These are phyloP conservation scores for Neurospora sp. DNA, from an alignment of 2,329 filamentous ascomycete species.

Conservation along the genomic window DNA sequence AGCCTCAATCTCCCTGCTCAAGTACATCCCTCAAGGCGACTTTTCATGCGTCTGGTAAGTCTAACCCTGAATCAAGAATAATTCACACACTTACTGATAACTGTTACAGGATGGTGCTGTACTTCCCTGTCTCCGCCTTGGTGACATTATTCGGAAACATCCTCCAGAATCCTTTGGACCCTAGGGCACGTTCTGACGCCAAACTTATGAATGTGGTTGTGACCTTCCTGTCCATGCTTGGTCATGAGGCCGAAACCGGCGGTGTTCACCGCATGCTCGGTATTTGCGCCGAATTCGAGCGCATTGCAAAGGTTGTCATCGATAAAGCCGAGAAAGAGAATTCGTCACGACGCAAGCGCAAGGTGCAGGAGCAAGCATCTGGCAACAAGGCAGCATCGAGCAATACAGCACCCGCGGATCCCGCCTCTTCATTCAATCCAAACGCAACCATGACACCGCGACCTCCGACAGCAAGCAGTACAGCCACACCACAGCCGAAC, in stretches of 20 bases:
- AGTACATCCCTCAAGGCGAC: conserved; percentile 93
- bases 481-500: conserved; percentile 21
- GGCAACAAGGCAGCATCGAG: conserved; percentile 17
- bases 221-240: conserved; percentile 79
- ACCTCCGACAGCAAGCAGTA: conserved; percentile 20
- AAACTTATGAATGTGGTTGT: conserved; percentile 90
- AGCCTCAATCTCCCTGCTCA: conserved; percentile 86
- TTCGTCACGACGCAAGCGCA: conserved; percentile 72
- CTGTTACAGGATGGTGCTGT: conserved; percentile 65
- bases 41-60: conserved; percentile 89
- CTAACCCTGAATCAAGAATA: not conserved
- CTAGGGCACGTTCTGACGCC: conserved; percentile 77
- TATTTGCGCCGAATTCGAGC: conserved; percentile 91
- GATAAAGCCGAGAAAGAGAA: conserved; percentile 86
- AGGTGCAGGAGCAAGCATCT: conserved; percentile 47
- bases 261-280: conserved; percentile 90
- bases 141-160: conserved; percentile 96
- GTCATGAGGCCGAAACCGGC: conserved; percentile 80
- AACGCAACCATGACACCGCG: conserved; percentile 23
- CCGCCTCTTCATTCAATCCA: conserved; percentile 16
- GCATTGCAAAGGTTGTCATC: conserved; percentile 82
- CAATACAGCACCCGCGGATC: conserved; percentile 4
- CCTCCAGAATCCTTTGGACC: conserved; percentile 86
- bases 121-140: conserved; percentile 91
- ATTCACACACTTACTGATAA: conserved; percentile 19